Evolutionary conservation across 2,329 filamentous ascomycete genomes (phyloP).

Genomic region (Neobulgaria alba): DNA sequence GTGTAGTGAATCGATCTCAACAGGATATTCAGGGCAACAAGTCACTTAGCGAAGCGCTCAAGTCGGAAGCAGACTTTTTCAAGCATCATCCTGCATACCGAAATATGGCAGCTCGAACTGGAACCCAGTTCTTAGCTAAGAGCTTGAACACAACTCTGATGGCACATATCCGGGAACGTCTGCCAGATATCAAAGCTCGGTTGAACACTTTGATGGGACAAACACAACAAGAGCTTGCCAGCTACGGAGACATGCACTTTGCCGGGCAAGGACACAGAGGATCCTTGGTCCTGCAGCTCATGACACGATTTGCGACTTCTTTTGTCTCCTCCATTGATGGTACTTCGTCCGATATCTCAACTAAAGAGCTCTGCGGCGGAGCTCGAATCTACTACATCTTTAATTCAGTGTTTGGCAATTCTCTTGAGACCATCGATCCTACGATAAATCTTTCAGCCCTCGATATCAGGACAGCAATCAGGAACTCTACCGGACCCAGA

Average conservation of each 20-base stretch:
- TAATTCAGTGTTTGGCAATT: slow-evolving; percentile 66
- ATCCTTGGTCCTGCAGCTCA: slow-evolving; percentile 88
- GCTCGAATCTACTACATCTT: slow-evolving; percentile 30
- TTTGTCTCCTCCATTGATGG: slow-evolving; percentile 99
- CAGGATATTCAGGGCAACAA: slow-evolving; percentile 97
- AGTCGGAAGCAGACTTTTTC: slow-evolving; percentile 91
- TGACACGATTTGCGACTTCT: slow-evolving; percentile 95
- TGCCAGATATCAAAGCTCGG: slow-evolving; percentile 96
- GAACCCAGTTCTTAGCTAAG: slow-evolving; percentile 89
- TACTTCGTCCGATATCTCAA: slow-evolving; percentile 97
- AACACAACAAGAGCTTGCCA: slow-evolving; percentile 94
- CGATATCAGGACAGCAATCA: slow-evolving; percentile 93
- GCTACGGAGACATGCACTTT: slow-evolving; percentile 96
- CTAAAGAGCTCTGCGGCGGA: slow-evolving; percentile 52
- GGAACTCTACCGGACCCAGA: slow-evolving; percentile 92
- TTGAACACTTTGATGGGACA: slow-evolving; percentile 99
- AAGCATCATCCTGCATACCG: slow-evolving; percentile 93
- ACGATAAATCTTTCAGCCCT: slow-evolving; percentile 90
- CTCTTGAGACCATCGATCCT: slow-evolving; percentile 90
- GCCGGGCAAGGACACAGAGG: slow-evolving; percentile 94
- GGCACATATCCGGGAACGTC: slow-evolving; percentile 87
- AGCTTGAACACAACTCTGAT: slow-evolving; percentile 93
- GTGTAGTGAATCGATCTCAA: slow-evolving; percentile 94
- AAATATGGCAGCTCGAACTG: slow-evolving; percentile 89
- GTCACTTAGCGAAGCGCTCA: slow-evolving; percentile 83